phyloP scores from a whole-genome alignment of 441 rosid genomes.

The Adansonia grandidieri region DNA sequence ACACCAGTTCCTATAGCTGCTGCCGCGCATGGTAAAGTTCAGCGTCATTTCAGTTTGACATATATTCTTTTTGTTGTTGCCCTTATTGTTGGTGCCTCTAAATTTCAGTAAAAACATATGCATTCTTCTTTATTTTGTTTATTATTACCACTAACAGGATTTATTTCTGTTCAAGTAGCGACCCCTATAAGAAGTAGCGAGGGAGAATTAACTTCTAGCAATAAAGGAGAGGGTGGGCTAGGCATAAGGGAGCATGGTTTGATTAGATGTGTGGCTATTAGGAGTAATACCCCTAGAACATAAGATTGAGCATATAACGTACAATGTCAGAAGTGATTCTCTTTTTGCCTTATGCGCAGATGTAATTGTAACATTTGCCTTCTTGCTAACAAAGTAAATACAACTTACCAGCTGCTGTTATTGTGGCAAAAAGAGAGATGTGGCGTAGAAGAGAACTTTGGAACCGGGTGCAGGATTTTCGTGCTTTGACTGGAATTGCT shows the following conservation, averaged over 20 bases:
- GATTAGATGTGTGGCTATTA: not conserved
- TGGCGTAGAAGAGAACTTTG: constrained; percentile 89
- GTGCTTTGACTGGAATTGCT: constrained; percentile 66
- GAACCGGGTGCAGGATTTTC: constrained; percentile 78
- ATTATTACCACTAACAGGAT: not conserved
- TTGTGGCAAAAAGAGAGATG: constrained; percentile 75
- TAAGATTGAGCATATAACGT: not conserved
- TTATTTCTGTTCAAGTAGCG: not conserved
- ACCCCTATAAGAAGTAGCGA: not conserved
- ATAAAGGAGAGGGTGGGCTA: not conserved
- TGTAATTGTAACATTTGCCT: constrained; percentile 20
- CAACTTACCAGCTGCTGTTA: constrained; percentile 66
- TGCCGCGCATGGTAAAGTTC: constrained; percentile 73
- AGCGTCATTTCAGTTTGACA: not conserved
- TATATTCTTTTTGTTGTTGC: not conserved
- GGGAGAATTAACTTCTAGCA: constrained; percentile 1
- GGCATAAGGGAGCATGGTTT: not conserved
- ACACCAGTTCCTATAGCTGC: constrained; percentile 81
- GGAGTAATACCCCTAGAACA: constrained; percentile 1
- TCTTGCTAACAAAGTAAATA: constrained; percentile 33
- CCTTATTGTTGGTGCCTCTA: not conserved
- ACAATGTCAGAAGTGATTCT: not conserved
- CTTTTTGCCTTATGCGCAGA: not conserved
- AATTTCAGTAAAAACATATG: not conserved
- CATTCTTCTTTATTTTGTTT: constrained; percentile 2